Conservation (phyloP, 2,329 filamentous ascomycete species). For the Arthrobotrys conoides region DNA sequence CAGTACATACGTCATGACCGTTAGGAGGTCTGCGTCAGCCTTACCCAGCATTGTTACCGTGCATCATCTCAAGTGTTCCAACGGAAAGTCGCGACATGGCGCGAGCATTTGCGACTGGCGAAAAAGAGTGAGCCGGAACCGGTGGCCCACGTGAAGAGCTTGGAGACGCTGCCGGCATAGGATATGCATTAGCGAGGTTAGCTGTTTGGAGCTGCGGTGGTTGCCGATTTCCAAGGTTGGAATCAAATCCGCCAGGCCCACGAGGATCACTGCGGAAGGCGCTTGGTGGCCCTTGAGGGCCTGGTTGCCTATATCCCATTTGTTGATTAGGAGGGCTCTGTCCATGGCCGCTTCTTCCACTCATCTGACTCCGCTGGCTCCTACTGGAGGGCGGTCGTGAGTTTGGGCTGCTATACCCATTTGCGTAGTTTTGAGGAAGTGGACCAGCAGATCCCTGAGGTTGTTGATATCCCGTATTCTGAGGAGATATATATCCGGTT, state of each 20-base stretch:
- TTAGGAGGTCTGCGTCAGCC: not conserved
- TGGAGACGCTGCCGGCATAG: slow-evolving; percentile 45
- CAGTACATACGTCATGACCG: slow-evolving; percentile 20
- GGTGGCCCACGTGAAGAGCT: slow-evolving; percentile 48
- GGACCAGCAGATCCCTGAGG: slow-evolving; percentile 13
- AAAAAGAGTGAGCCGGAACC: slow-evolving; percentile 59
- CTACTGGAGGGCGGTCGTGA: slow-evolving; percentile 52
- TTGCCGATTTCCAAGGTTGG: slow-evolving; percentile 47
- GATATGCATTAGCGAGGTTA: slow-evolving; percentile 37
- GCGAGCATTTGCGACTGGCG: slow-evolving; percentile 48
- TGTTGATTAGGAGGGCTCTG: slow-evolving; percentile 22
- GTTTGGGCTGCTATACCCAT: slow-evolving; percentile 45
- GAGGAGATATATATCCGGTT: slow-evolving; percentile 21
- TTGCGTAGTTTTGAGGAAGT: slow-evolving; percentile 23
- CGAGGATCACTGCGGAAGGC: slow-evolving; percentile 50
- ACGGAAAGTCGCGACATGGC: slow-evolving; percentile 57
- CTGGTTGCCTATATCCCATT: slow-evolving; percentile 36
- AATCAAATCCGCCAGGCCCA: slow-evolving; percentile 51
- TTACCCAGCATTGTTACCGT: slow-evolving; percentile 49
- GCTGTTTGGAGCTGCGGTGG: slow-evolving; percentile 53
- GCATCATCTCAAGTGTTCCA: slow-evolving; percentile 59
- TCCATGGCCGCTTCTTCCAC: slow-evolving; percentile 45
- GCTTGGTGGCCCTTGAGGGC: slow-evolving; percentile 32
- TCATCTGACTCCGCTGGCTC: slow-evolving; percentile 53
- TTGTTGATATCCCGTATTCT: slow-evolving; percentile 36